phyloP scores from a whole-genome alignment of 208 protist species.

The Acanthamoeba rhysodes region DNA sequence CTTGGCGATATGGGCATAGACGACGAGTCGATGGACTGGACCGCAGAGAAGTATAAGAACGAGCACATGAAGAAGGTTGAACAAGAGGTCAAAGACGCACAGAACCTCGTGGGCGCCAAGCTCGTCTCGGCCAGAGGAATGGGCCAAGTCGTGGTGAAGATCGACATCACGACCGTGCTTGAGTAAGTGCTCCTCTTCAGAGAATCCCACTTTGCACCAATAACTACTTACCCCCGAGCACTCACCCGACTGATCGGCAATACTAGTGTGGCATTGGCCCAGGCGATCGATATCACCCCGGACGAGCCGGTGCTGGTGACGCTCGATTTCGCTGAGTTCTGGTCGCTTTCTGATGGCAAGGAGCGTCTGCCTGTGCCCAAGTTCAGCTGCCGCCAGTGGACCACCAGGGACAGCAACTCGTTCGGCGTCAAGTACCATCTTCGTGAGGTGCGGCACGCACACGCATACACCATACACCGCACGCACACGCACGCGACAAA shows the following conservation, averaged over 20 bases:
- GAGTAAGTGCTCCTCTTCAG: background rate
- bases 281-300: slow-evolving; percentile 4
- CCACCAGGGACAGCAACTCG: background rate
- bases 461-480: too few species aligned
- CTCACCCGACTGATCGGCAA: too few species aligned
- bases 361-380: slow-evolving; percentile 15
- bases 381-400: slow-evolving; percentile 44
- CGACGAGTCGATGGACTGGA: background rate
- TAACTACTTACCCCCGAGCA: too few species aligned
- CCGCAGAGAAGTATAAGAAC: background rate
- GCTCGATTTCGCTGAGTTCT: slow-evolving; percentile 18
- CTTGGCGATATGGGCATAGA: background rate
- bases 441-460: background rate
- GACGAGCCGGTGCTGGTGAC: slow-evolving; percentile 45
- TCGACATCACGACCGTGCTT: background rate
- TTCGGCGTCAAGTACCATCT: slow-evolving; percentile 63
- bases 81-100: background rate
- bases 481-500: background rate
- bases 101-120: background rate
- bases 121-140: background rate
- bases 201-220: too few species aligned
- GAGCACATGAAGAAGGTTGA: background rate
- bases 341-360: background rate
- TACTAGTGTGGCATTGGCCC: background rate
- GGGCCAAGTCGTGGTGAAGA: background rate